Evolutionary conservation across 2,329 filamentous ascomycete genomes (phyloP), one percentile per base, ranked within the genome.

Genomic region (Fusarium mundagurra): DNA sequence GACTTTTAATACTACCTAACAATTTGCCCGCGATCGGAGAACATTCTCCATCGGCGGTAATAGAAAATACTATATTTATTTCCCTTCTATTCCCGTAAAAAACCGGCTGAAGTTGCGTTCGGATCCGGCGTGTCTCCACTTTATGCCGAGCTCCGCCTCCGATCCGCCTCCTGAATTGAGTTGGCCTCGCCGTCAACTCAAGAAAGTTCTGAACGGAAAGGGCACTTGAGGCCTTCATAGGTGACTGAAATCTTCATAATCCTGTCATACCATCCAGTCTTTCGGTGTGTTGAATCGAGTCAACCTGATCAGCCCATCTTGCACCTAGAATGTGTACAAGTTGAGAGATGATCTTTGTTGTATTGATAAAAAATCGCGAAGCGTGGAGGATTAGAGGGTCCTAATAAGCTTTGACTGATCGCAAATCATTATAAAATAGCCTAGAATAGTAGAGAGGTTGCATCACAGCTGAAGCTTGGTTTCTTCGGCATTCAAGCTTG

Each of bases 1-100:
- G 34, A 47, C 65, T 63, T 78, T 75, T 69, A 71, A 55, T 64
- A 65, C 64, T 31, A 61, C 60, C 47, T 45, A 29, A 62, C 16
- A 51, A 60, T 59, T 59, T 67, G 61, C 60, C 72, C 71, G 76
- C 75, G 75, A 76, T 78, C 75, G 69, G 74, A 75, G 60, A 48
- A 62, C 48, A 60, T 41, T 69, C 33, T 61, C 63, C 50, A 64
- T 75, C 20, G 16, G 61, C 20, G 16, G 61, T n/a, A 13, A 61
- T 51, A 58, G 17, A 55, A 43, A n/a, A n/a, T n/a, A n/a, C n/a
- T n/a, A n/a, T 43, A 17, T 27, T 67, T 75, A 77, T 78, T 77
- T 55, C 76, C 73, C 36, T 38, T 55, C 74, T 78, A 78, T 78
- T 78, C 33, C 76, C 76, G 67, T 47, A 8, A 34, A 41, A 47